Percentiles rank a stretch among this genome's conserved stretches.
Evolutionary conservation across 768 basidiomycete genomes (phyloP).

Genomic region (Crassisporium funariophilum): DNA sequence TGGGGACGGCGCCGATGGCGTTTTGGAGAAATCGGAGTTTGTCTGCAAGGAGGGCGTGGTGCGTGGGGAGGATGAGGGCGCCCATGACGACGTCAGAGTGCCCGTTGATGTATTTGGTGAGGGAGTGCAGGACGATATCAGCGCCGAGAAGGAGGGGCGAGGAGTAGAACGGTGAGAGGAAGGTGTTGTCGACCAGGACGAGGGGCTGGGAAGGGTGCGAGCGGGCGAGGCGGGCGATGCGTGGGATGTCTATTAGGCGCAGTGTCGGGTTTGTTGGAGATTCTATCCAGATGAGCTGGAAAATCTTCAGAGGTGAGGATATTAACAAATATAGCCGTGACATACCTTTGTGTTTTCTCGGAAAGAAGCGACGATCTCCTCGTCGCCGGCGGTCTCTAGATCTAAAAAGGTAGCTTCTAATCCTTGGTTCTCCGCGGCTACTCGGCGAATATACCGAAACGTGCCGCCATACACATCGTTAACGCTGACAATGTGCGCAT

Average conservation of each 20-base stretch:
- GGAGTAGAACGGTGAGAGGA: slow-evolving; percentile 89
- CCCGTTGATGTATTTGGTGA: slow-evolving; percentile 93
- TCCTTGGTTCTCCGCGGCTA: slow-evolving; percentile 63
- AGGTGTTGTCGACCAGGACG: slow-evolving; percentile 93
- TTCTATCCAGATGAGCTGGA: slow-evolving; percentile 93
- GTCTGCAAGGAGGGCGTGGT: slow-evolving; percentile 47
- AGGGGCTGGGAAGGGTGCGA: slow-evolving; percentile 67
- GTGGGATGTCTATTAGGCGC: slow-evolving; percentile 77
- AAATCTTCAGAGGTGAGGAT: background rate
- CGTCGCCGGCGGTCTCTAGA: slow-evolving; percentile 69
- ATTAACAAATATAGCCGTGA: slow-evolving; percentile 4
- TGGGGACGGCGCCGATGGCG: slow-evolving; percentile 82
- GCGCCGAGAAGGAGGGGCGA: slow-evolving; percentile 86
- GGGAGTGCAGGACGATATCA: slow-evolving; percentile 80
- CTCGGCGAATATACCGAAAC: slow-evolving; percentile 76
- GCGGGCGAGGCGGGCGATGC: slow-evolving; percentile 66
- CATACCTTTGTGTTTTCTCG: slow-evolving; percentile 79
- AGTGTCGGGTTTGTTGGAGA: slow-evolving; percentile 95
- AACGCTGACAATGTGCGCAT: slow-evolving; percentile 82
- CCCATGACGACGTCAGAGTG: slow-evolving; percentile 96
- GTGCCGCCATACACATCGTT: slow-evolving; percentile 97
- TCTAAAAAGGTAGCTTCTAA: slow-evolving; percentile 80
- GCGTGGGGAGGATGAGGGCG: slow-evolving; percentile 67
- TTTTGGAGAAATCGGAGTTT: slow-evolving; percentile 88
- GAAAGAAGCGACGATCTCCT: slow-evolving; percentile 65